Base-by-base conservation (phyloP, 805 yeast genomes). In the Ogataea parapolymorpha region DNA sequence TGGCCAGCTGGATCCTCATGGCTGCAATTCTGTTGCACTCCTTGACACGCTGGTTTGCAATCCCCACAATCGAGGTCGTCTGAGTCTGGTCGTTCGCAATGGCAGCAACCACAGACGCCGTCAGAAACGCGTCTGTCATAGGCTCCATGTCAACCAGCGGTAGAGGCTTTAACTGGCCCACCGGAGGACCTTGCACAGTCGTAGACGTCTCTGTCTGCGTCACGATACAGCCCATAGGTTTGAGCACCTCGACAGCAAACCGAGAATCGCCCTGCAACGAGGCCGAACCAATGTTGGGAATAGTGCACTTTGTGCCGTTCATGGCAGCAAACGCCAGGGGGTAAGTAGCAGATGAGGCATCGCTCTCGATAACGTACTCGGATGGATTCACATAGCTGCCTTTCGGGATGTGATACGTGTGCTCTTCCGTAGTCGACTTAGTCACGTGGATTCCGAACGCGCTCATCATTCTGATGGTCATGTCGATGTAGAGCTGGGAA, bases 101-200 rank as follows among this genome's bases (percentile, higher is more conserved):
- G n/a, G 99, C 96, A 25, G 98, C 99, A 14, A 89, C 95, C 10
- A 93, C 97, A 39, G 95, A 79, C 0, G 99, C 99, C 12, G 99
- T 93, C 56, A 93, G 71, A 62, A 93, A 93, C 0, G 99, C 99
- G 65, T 93, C 99, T 0, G 99, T 93, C 99, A 93, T 93, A 40
- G 99, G 98, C 67, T 93, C 99, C 99, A 93, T 93, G 61, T 93
- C 97, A 42, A 93, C 83, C 47, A 71, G 75, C 10, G 79, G 70
- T 48, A 93, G 69, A 6, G 95, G 86, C 55, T 72, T 75, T 50
- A 93, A 71, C 0, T 63, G 45, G 12, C 95, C 95, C 27, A 66
- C 65, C 14, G 84, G 70, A 5, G 97, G 96, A 35, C 97, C 98
- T 30, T 82, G 78, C 7, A 93, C 98, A 0, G 97, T 89, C 0